A percentile compares a stretch with the other conserved stretches of the same genome.
phyloP scores from a whole-genome alignment of 805 yeast species.

The Blastobotrys terrestris region DNA sequence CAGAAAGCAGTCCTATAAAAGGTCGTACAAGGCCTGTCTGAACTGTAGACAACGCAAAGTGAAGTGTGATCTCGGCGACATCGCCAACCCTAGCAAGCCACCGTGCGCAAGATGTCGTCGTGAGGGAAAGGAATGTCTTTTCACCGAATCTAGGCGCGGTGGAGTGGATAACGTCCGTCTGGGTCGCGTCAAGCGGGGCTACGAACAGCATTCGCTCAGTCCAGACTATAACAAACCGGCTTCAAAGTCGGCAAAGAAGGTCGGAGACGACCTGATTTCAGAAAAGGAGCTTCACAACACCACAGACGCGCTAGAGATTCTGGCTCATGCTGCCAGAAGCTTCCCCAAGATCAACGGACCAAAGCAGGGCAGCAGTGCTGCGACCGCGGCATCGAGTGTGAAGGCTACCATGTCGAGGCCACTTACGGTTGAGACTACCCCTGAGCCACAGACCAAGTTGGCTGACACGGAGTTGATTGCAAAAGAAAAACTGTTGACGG shows the following conservation, averaged over 20 bases:
- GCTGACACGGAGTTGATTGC: slow-evolving; percentile 59
- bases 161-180: slow-evolving; percentile 36
- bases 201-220: not conserved
- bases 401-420: not conserved
- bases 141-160: slow-evolving; percentile 54
- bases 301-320: slow-evolving; percentile 34
- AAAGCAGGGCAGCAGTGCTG: not conserved
- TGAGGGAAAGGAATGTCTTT: slow-evolving; percentile 75
- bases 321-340: slow-evolving; percentile 33
- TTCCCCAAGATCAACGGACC: slow-evolving; percentile 29
- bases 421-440: not conserved
- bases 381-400: not conserved
- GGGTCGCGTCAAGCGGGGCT: slow-evolving; percentile 17
- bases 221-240: not conserved
- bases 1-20: slow-evolving; percentile 34
- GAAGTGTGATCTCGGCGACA: slow-evolving; percentile 78
- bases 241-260: slow-evolving; percentile 27
- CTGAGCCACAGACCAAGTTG: slow-evolving; percentile 25
- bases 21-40: slow-evolving; percentile 78
- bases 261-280: slow-evolving; percentile 11
- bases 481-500: slow-evolving; percentile 48
- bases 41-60: slow-evolving; percentile 81
- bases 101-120: slow-evolving; percentile 83
- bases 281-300: slow-evolving; percentile 31
- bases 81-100: slow-evolving; percentile 64